These are phyloP conservation scores for Isabelozyma pseudorhagii DNA, from an alignment of 805 yeast genomes.

Conservation along the genomic window DNA sequence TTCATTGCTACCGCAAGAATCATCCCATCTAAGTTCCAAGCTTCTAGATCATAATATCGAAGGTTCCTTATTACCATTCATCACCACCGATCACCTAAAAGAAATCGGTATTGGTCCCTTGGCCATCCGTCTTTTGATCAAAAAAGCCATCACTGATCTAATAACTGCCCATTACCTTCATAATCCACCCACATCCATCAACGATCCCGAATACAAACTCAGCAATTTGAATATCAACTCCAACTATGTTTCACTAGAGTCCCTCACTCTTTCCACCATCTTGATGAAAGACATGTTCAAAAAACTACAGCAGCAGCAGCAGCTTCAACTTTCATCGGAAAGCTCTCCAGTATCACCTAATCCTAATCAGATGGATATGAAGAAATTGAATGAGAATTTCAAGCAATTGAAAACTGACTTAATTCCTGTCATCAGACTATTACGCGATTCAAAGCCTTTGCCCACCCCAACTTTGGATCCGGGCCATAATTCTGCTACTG, in stretches of 20 bases:
- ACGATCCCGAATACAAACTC: conserved; percentile 26
- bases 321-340: conserved; percentile 1
- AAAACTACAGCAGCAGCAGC: conserved; percentile 18
- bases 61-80: conserved; percentile 68
- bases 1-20: conserved; percentile 19
- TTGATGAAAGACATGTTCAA: conserved; percentile 35
- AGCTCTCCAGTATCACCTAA: conserved; percentile 7
- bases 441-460: conserved; percentile 64
- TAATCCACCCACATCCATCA: conserved; percentile 19
- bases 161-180: conserved; percentile 32
- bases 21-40: conserved; percentile 4
- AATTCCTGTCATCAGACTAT: conserved; percentile 57
- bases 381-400: conserved; percentile 51
- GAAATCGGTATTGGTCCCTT: conserved; percentile 65
- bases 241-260: conserved; percentile 34
- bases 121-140: conserved; percentile 55
- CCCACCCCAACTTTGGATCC: conserved; percentile 60
- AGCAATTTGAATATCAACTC: conserved; percentile 32
- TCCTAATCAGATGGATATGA: conserved; percentile 23
- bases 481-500: conserved; percentile 16
- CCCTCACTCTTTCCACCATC: conserved; percentile 31
- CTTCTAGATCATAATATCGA: conserved; percentile 62
- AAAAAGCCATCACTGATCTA: conserved; percentile 57
- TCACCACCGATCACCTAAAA: conserved; percentile 65
- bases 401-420: conserved; percentile 59